Evolutionary conservation across 768 basidiomycete species (phyloP).

Genomic region (Termitomyces sp.): DNA sequence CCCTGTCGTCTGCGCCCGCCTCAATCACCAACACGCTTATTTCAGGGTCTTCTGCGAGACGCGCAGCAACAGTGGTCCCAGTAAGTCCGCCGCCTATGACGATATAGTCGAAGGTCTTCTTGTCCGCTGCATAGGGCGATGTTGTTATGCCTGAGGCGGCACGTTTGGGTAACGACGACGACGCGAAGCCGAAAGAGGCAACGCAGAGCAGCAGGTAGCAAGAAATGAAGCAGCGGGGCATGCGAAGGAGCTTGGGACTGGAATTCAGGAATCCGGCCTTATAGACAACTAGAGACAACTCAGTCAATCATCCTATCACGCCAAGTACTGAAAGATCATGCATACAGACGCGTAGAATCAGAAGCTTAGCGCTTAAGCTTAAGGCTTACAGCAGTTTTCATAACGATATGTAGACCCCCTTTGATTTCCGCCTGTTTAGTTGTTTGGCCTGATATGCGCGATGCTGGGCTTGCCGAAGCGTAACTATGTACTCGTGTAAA

Average conservation of each 20-base stretch:
- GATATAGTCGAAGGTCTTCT: slow-evolving; percentile 37
- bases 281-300: not conserved
- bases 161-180: slow-evolving; percentile 15
- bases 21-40: slow-evolving; percentile 45
- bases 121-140: slow-evolving; percentile 23
- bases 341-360: not conserved
- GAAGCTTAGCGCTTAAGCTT: no score
- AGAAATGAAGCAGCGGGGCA: not conserved
- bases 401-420: no score
- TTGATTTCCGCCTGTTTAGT: no score
- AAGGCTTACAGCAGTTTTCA: no score
- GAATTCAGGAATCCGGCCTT: not conserved
- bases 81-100: slow-evolving; percentile 43
- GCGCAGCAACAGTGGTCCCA: slow-evolving; percentile 43
- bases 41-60: slow-evolving; percentile 39
- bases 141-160: slow-evolving; percentile 28
- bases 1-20: slow-evolving; percentile 42
- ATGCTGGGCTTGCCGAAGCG: no score
- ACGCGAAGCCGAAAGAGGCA: not conserved
- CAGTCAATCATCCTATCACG: not conserved
- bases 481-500: no score
- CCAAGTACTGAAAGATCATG: not conserved
- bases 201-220: not conserved
- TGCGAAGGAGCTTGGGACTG: not conserved
- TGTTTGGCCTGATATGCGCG: no score